Conservation (phyloP, 2,329 filamentous ascomycete species). For the Penicillium rolfsii region DNA sequence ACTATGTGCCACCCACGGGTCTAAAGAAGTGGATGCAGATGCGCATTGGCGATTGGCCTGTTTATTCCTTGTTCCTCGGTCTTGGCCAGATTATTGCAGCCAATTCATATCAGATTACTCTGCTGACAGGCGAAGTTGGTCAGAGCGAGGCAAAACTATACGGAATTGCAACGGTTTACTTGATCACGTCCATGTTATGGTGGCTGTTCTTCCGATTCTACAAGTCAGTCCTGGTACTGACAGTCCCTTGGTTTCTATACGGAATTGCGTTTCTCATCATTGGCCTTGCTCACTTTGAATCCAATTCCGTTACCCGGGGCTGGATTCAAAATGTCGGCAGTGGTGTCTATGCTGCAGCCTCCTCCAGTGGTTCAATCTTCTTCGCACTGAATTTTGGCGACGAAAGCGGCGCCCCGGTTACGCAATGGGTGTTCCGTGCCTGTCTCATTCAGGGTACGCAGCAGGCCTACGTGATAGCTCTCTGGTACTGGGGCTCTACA, state of each 20-base stretch:
- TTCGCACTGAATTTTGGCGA: conserved; percentile 70
- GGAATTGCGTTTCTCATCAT: conserved; percentile 65
- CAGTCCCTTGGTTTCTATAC: conserved; percentile 65
- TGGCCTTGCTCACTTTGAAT: conserved; percentile 63
- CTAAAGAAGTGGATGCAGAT: conserved; percentile 59
- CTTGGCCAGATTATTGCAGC: conserved; percentile 66
- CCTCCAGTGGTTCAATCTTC: conserved; percentile 65
- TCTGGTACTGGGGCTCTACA: conserved; percentile 69
- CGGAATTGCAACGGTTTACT: conserved; percentile 62
- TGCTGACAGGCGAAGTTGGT: conserved; percentile 66
- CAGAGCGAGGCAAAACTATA: conserved; percentile 64
- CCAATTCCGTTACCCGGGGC: conserved; percentile 44
- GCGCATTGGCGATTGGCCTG: conserved; percentile 65
- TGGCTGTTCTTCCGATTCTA: conserved; percentile 64
- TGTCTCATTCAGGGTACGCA: conserved; percentile 69
- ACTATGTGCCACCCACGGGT: conserved; percentile 61
- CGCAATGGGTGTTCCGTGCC: conserved; percentile 68
- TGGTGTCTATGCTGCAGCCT: conserved; percentile 64
- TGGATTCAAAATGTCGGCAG: conserved; percentile 66
- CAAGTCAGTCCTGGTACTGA: conserved; percentile 61
- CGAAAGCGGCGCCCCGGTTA: conserved; percentile 64
- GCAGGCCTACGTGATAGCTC: conserved; percentile 65
- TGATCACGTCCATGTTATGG: conserved; percentile 62
- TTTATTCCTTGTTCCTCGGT: conserved; percentile 65
- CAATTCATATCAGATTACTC: conserved; percentile 69